Base-by-base conservation (phyloP, 108 stramenopile species). In the Fragilaria crotonensis region DNA sequence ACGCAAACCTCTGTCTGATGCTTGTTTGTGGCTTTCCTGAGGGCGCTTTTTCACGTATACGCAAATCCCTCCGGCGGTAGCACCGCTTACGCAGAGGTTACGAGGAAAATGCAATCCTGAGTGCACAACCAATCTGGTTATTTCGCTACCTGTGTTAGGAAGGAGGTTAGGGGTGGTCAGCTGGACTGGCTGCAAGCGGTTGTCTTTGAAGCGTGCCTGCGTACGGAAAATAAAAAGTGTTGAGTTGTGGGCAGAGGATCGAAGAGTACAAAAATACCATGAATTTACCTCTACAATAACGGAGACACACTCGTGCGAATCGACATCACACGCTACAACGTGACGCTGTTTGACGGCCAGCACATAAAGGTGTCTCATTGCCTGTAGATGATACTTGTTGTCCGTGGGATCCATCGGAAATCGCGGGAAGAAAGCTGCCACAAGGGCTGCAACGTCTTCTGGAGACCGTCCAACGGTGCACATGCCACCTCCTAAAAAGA, bases 311-410 rank as follows among this genome's bases (percentile, higher is more conserved):
- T 85, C 76, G 14, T 78, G 71, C 14, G 91, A 86, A 48, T 96
- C 95, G 1, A 95, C 80, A 54, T 99, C 98, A 19, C 93, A 62
- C 1, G 95, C 85, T 57, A 90, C 80, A 17, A 99, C 54, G 26
- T 80, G 74, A 19, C 93, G 68, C 23, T 83, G 68, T 62, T 94
- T 84, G 22, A 81, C 86, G 0, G 98, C 98, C 31, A 99, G 79
- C n/a, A 93, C 96, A 64, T 97, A 99, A 29, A 96, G 72, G 78
- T 97, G 96, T 0, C 98, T 80, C 27, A 97, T 78, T 5, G 96
- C 93, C 75, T 99, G 98, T 30, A 99, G 73, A 69, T 97, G 95
- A 66, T 91, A 96, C 62, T 95, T 92, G 55, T 97, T 95, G 65
- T 97, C 96, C 27, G 73, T 71, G 29, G 93, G 78, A 23, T 65